Conservation (phyloP, 176 grass and related monocot species). For the Ampelocalamus luodianensis region DNA sequence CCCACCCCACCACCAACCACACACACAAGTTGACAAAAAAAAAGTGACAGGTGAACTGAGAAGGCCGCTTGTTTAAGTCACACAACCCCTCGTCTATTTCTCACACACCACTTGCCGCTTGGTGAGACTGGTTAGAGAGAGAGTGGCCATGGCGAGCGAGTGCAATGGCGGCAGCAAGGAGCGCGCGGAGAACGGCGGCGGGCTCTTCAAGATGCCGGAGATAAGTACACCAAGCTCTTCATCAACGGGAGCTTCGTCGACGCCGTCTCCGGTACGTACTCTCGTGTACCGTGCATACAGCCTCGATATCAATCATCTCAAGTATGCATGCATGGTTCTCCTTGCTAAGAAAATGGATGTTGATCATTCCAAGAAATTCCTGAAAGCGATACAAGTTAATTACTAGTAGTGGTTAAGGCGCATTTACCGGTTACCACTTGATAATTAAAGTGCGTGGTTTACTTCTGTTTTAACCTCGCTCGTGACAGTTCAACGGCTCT, state of each 20-base stretch:
- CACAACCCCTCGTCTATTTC: no score
- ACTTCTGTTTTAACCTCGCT: no score
- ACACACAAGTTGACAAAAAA: no score
- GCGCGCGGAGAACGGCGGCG: not conserved
- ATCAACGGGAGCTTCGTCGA: slow-evolving; percentile 65
- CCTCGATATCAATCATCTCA: no score
- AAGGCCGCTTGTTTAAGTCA: no score
- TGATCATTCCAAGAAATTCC: not conserved
- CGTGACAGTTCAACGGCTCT: no score
- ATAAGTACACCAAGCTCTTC: slow-evolving; percentile 74
- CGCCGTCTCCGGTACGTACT: slow-evolving; percentile 54
- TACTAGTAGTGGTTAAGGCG: not conserved
- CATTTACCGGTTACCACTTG: not conserved
- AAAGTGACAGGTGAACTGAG: no score
- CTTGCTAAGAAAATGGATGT: not conserved
- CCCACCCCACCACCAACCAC: no score
- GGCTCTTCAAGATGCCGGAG: slow-evolving; percentile 37
- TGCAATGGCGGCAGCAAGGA: not conserved
- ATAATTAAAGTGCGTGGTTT: no score
- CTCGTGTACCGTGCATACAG: not conserved
- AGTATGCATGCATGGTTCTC: not conserved
- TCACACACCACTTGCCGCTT: not conserved
- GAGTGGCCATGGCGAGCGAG: slow-evolving; percentile 36
- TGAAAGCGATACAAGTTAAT: not conserved
- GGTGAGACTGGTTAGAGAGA: not conserved